phyloP scores from a whole-genome alignment of 2,329 filamentous ascomycete species.

The Fusarium aywerte region DNA sequence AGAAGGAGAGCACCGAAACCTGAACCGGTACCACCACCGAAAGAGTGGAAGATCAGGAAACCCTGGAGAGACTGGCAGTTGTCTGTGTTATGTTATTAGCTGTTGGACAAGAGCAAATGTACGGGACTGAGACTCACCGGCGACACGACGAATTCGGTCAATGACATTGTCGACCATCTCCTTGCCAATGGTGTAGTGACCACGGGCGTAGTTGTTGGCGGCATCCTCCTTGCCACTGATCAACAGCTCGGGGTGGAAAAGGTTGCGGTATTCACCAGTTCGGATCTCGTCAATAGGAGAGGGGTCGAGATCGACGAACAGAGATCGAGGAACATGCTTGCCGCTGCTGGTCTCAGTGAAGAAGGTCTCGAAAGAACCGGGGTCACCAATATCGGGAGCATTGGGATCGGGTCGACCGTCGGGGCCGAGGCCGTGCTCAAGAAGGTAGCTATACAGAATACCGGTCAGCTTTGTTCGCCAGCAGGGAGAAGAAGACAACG shows the following conservation, averaged over 20 bases:
- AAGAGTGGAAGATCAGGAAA: slow-evolving; percentile 99
- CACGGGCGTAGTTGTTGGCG: slow-evolving; percentile 81
- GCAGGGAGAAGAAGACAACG: slow-evolving; percentile 53
- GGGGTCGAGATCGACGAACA: slow-evolving; percentile 78
- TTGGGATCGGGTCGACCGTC: slow-evolving; percentile 74
- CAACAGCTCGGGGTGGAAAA: slow-evolving; percentile 78
- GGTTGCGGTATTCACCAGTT: slow-evolving; percentile 72
- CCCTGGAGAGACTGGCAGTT: slow-evolving; percentile 79
- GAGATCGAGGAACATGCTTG: slow-evolving; percentile 77
- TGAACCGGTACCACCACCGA: slow-evolving; percentile 98
- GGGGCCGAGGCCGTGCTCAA: slow-evolving; percentile 75
- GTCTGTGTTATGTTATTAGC: slow-evolving; percentile 57
- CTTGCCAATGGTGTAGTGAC: slow-evolving; percentile 81
- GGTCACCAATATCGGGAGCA: slow-evolving; percentile 67
- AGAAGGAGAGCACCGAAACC: slow-evolving; percentile 98
- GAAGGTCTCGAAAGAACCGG: slow-evolving; percentile 76
- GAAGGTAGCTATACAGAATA: slow-evolving; percentile 67
- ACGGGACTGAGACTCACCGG: slow-evolving; percentile 60
- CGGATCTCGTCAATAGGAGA: slow-evolving; percentile 80
- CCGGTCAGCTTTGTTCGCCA: slow-evolving; percentile 39
- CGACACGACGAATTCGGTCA: slow-evolving; percentile 75
- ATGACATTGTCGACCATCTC: slow-evolving; percentile 78
- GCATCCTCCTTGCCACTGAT: slow-evolving; percentile 82
- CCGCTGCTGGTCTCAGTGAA: slow-evolving; percentile 77
- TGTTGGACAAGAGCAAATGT: neutral